Conservation (phyloP, 1,284 basidiomycete species). For the Sporisorium graminicola region DNA sequence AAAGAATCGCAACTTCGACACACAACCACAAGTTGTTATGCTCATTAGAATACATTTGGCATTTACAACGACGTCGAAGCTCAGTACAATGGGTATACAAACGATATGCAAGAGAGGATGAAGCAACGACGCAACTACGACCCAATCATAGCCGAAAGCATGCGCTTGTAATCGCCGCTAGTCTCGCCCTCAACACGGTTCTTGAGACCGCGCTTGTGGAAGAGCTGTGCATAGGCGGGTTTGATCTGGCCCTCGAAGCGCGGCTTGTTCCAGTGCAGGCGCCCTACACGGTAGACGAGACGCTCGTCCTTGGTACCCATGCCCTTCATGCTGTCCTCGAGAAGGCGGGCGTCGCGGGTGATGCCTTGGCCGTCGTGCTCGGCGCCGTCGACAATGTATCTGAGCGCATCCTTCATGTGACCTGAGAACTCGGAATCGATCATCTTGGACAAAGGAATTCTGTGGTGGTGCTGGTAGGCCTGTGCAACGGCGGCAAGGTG, state of each 20-base stretch:
- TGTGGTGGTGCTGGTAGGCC: conserved; percentile 58
- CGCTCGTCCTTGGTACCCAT: conserved; percentile 66
- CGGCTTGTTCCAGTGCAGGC: conserved; percentile 65
- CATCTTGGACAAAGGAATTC: conserved; percentile 52
- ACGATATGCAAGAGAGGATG: not conserved
- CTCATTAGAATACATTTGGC: not conserved
- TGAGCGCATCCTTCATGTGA: conserved; percentile 64
- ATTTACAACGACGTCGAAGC: not conserved
- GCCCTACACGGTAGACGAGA: conserved; percentile 56
- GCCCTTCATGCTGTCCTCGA: conserved; percentile 67
- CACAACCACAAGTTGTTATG: not conserved
- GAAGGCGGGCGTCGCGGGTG: conserved; percentile 62
- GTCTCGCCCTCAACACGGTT: conserved; percentile 62
- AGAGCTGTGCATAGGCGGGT: conserved; percentile 61
- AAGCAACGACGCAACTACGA: conserved; percentile 12
- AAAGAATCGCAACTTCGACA: not conserved
- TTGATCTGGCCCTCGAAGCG: conserved; percentile 64
- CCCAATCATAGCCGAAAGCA: conserved; percentile 57
- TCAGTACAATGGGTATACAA: conserved; percentile 22
- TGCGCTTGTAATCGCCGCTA: conserved; percentile 61
- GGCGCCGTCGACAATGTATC: conserved; percentile 66
- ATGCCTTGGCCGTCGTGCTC: conserved; percentile 64
- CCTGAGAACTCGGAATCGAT: conserved; percentile 66
- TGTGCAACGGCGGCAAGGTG: conserved; percentile 64
- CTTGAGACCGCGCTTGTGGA: conserved; percentile 61